Percentiles rank a stretch among this genome's conserved stretches.
phyloP scores from a whole-genome alignment of 805 yeast species.

The Candida ulmi region DNA sequence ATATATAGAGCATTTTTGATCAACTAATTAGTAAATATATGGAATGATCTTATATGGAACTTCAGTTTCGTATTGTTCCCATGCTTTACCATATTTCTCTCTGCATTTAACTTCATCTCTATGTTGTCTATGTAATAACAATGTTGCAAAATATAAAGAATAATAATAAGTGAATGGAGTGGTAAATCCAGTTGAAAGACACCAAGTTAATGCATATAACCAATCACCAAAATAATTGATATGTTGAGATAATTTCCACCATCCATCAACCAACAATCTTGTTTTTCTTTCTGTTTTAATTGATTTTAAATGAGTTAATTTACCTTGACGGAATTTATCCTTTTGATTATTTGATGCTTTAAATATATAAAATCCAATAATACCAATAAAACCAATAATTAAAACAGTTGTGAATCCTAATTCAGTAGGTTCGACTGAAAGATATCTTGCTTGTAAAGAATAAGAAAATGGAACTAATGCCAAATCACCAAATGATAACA shows the following conservation, averaged over 20 bases:
- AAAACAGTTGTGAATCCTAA: slow-evolving; percentile 37
- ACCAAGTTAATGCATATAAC: slow-evolving; percentile 88
- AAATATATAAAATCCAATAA: slow-evolving; percentile 75
- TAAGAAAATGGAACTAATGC: slow-evolving; percentile 91
- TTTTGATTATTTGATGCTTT: slow-evolving; percentile 81
- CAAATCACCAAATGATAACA: slow-evolving; percentile 93
- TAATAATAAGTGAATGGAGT: slow-evolving; percentile 87
- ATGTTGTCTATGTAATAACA: slow-evolving; percentile 80
- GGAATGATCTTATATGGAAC: slow-evolving; percentile 94
- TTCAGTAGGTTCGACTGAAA: slow-evolving; percentile 56
- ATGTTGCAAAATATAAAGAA: slow-evolving; percentile 71
- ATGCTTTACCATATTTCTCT: slow-evolving; percentile 75
- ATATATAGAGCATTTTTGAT: no score
- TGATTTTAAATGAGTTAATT: slow-evolving; percentile 59
- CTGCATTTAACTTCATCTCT: slow-evolving; percentile 92
- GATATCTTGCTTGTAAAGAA: slow-evolving; percentile 77
- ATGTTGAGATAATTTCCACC: slow-evolving; percentile 95
- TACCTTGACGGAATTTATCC: slow-evolving; percentile 75
- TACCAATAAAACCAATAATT: slow-evolving; percentile 42
- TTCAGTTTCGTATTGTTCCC: slow-evolving; percentile 73
- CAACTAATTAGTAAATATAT: slow-evolving; percentile 63
- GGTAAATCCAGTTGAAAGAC: slow-evolving; percentile 78
- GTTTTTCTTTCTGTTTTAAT: slow-evolving; percentile 76
- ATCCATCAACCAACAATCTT: slow-evolving; percentile 78
- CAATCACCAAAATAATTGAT: slow-evolving; percentile 95